Evolutionary conservation across 129 eudicot genomes (phyloP), one percentile per base, ranked within the genome.

Genomic region (Rutidosis leptorrhynchoides): DNA sequence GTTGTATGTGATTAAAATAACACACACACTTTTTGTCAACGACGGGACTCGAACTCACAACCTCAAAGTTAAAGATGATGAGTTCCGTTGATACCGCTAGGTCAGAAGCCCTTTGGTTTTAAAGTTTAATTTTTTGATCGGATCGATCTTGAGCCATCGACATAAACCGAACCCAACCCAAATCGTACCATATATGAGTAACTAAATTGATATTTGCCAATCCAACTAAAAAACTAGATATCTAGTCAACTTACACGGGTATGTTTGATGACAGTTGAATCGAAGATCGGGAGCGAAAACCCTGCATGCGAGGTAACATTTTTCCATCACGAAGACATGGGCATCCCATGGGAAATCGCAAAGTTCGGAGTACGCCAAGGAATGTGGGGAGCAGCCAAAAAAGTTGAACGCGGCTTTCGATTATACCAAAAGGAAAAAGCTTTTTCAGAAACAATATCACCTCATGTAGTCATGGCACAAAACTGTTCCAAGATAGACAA

Each of bases 251-350:
- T 35, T 11, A 55, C 54, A 69, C 24, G 21, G 22, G 7, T 56
- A 27, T 25, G 27, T 69, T 35, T 17, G 3, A 59, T 17, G 10
- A 33, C 87, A 90, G 95, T 76, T 45, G 87, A 74, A 80, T 90
- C 97, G 20, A 82, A 76, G 74, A 81, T 62, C 33, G 85, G 81
- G 52, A 65, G 84, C 19, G 66, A 88, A 1, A 57, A 72, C 42
- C 78, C 79, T 16, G 87, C 94, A 14, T 84, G 91, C 58, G 95
- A 90, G 63, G 95, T 90, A 57, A 53, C 88, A 5, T 84, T 90
- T 30, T 86, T 86, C 59, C 95, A 90, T 54, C 82, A 86, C 9
- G 95, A 90, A 78, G 95, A 90, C 54, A 86, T 90, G 97, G 91
- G 91, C 23, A 90, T 90, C 71, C 95, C 95, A 1, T 73, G 91